A percentile compares a stretch with the other conserved stretches of the same genome.
Evolutionary conservation across 371 early-diverging fungal genomes (phyloP).

Genomic region (Syncephalastrum racemosum): DNA sequence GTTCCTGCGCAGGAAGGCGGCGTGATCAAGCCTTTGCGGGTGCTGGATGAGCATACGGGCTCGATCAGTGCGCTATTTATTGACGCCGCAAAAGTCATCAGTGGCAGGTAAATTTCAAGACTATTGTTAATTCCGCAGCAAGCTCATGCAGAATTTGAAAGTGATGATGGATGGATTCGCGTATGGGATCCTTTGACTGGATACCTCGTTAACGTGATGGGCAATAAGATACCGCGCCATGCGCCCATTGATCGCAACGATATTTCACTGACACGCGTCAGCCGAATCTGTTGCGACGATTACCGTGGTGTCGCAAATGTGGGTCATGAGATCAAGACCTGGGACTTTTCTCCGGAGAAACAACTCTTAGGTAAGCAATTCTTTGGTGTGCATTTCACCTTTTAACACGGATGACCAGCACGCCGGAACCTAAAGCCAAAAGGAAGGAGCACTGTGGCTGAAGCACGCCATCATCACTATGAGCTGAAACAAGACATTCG

Average conservation of each 20-base stretch:
- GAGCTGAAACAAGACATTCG: conserved; percentile 44
- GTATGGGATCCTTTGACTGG: conserved; percentile 59
- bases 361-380: not conserved
- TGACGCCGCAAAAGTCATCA: conserved; percentile 47
- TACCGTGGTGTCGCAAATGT: conserved; percentile 47
- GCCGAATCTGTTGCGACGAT: conserved; percentile 42
- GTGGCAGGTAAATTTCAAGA: conserved; percentile 35
- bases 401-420: too few relatives aligned
- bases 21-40: conserved; percentile 21
- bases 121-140: not conserved
- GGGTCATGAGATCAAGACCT: conserved; percentile 46
- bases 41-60: conserved; percentile 28
- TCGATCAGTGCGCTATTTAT: conserved; percentile 43
- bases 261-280: conserved; percentile 39
- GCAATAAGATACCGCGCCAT: conserved; percentile 34
- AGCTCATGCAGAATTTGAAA: not conserved
- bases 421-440: conserved; percentile 28
- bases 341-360: conserved; percentile 23
- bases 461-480: conserved; percentile 25
- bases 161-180: conserved; percentile 56
- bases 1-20: conserved; percentile 9
- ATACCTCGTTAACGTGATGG: conserved; percentile 19
- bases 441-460: conserved; percentile 7
- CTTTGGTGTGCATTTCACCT: conserved; percentile 2
- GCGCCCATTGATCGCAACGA: conserved; percentile 42